Evolutionary conservation across 768 basidiomycete species (phyloP).

Genomic region (Rhodotorula taiwanensis): DNA sequence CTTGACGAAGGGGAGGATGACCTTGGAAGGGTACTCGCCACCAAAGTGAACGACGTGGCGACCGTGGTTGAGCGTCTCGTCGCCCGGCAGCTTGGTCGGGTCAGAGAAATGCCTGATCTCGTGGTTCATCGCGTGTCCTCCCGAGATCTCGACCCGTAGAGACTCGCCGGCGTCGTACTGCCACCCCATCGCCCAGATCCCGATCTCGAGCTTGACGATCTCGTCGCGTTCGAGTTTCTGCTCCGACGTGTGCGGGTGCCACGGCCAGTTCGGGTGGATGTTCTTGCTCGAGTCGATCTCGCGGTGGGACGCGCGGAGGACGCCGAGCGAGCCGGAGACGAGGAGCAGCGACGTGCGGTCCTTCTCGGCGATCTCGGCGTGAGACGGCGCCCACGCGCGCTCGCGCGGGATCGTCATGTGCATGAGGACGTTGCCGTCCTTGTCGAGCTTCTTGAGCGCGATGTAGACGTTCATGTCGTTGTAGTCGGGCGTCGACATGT

Average conservation of each 20-base stretch:
- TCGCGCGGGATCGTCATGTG: constrained; percentile 23
- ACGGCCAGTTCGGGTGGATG: constrained; percentile 21
- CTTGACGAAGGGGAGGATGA: constrained; percentile 27
- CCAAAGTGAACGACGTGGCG: constrained; percentile 26
- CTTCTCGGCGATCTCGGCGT: constrained; percentile 21
- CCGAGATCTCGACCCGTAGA: constrained; percentile 22
- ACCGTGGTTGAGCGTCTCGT: constrained; percentile 23
- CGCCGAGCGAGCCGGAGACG: constrained; percentile 18
- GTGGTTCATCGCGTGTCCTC: constrained; percentile 22
- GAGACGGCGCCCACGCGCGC: constrained; percentile 1
- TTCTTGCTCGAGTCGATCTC: constrained; percentile 19
- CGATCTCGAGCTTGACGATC: constrained; percentile 32
- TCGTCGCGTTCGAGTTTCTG: constrained; percentile 25
- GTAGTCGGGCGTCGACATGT: constrained; percentile 26
- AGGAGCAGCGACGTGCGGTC: constrained; percentile 24
- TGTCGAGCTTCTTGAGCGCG: constrained; percentile 35
- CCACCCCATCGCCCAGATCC: constrained; percentile 34
- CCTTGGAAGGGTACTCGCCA: constrained; percentile 13
- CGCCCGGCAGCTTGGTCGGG: constrained; percentile 8
- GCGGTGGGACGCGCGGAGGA: constrained; percentile 36
- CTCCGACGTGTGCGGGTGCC: constrained; percentile 22
- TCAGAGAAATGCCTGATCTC: constrained; percentile 23
- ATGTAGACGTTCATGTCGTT: constrained; percentile 35
- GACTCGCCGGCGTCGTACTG: constrained; percentile 27
- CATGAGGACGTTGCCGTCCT: constrained; percentile 26